A percentile compares a stretch with the other conserved stretches of the same genome.
Evolutionary conservation across 2,329 filamentous ascomycete species (phyloP).

Genomic region (Colletotrichum noveboracense): DNA sequence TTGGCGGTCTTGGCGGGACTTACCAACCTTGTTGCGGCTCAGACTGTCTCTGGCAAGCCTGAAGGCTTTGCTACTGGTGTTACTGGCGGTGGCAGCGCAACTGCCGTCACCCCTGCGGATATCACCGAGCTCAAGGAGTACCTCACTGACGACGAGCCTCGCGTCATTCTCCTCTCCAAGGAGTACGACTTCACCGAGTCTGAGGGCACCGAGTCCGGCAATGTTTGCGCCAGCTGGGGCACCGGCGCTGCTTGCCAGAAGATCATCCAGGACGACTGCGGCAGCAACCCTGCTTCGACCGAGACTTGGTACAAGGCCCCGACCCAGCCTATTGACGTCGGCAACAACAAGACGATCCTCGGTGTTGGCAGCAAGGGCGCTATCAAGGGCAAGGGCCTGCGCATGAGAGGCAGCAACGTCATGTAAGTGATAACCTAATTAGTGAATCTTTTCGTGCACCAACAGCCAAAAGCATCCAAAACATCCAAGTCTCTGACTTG

Average conservation of each 20-base stretch:
- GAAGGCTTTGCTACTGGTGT: slow-evolving; percentile 41
- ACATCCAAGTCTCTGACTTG: slow-evolving; percentile 10
- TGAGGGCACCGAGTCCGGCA: slow-evolving; percentile 27
- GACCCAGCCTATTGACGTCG: slow-evolving; percentile 8
- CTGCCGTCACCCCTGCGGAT: slow-evolving; percentile 44
- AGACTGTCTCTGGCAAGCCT: slow-evolving; percentile 28
- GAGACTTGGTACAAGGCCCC: slow-evolving; percentile 17
- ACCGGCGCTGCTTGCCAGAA: slow-evolving; percentile 23
- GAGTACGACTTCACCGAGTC: slow-evolving; percentile 31
- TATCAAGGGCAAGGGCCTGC: slow-evolving; percentile 18
- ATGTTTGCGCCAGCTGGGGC: slow-evolving; percentile 28
- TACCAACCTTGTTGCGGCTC: background rate
- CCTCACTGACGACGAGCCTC: slow-evolving; percentile 24
- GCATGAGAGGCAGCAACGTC: slow-evolving; percentile 12
- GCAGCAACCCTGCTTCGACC: background rate
- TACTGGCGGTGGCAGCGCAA: slow-evolving; percentile 56
- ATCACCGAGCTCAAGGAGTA: slow-evolving; percentile 45
- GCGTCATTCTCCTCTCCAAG: slow-evolving; percentile 30
- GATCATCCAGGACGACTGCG: slow-evolving; percentile 22
- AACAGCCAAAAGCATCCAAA: background rate
- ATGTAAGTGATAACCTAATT: background rate
- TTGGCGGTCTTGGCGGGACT: slow-evolving; percentile 13
- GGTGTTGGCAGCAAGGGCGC: slow-evolving; percentile 9
- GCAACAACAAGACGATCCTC: slow-evolving; percentile 12
- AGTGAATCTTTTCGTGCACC: background rate